phyloP scores from a whole-genome alignment of 2,329 filamentous ascomycete genomes.

The Fusarium sp. region DNA sequence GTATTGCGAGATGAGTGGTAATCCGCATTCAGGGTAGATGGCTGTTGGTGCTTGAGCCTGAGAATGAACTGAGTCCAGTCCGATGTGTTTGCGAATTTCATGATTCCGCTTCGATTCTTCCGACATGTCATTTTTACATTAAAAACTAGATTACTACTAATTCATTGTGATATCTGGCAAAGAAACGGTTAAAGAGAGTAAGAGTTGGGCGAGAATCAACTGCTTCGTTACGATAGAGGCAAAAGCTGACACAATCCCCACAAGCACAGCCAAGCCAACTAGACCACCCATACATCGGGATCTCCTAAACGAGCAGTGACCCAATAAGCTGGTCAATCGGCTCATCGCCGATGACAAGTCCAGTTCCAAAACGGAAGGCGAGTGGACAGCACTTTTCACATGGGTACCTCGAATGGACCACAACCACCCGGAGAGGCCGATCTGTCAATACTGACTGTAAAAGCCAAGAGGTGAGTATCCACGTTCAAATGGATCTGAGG shows the following conservation, averaged over 20 bases:
- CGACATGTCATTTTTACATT: not conserved
- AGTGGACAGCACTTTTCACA: not conserved
- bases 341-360: not conserved
- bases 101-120: not conserved
- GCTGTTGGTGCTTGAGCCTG: not conserved
- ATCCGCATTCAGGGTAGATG: not conserved
- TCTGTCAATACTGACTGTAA: not conserved
- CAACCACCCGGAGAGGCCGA: not conserved
- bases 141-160: not conserved
- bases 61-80: not conserved
- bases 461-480: not conserved
- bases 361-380: not conserved
- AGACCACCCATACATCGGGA: not conserved
- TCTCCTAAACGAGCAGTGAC: not conserved
- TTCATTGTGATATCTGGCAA: not conserved
- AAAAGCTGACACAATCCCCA: not conserved
- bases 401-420: constrained; percentile 5
- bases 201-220: not conserved
- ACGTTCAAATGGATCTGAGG: not conserved
- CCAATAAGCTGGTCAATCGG: not conserved
- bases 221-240: not conserved
- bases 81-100: not conserved
- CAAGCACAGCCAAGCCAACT: not conserved
- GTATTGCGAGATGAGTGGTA: not conserved
- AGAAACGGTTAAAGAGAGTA: not conserved